A percentile compares a stretch with the other conserved stretches of the same genome.
phyloP scores from a whole-genome alignment of 129 eudicot genomes.

The Tanacetum coccineum region DNA sequence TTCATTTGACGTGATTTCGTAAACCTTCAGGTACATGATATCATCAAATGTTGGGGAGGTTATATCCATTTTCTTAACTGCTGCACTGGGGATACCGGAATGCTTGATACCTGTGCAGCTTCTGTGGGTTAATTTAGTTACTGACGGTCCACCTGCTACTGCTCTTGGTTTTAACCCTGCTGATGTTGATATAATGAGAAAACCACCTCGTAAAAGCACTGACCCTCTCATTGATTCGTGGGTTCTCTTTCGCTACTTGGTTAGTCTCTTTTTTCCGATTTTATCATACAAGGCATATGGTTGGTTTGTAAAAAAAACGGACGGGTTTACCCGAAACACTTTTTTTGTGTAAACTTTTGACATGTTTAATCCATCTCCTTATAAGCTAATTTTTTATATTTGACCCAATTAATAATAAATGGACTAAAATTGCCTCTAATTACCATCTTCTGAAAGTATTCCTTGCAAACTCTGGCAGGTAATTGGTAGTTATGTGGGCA shows the following conservation, averaged over 20 bases:
- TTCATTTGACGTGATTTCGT: neutral
- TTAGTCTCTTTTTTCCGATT: slow-evolving; percentile 24
- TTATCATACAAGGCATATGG: neutral
- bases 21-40: slow-evolving; percentile 71
- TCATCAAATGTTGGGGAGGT: slow-evolving; percentile 91
- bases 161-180: slow-evolving; percentile 93
- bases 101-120: slow-evolving; percentile 88
- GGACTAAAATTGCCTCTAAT: neutral
- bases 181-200: slow-evolving; percentile 76
- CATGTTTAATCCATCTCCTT: neutral
- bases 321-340: neutral
- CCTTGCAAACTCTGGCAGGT: slow-evolving; percentile 41
- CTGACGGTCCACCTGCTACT: slow-evolving; percentile 95
- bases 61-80: slow-evolving; percentile 74
- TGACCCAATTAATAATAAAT: neutral
- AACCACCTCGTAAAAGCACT: slow-evolving; percentile 79
- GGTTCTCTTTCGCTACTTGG: slow-evolving; percentile 87
- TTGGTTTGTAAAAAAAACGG: neutral
- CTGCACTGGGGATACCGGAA: slow-evolving; percentile 90
- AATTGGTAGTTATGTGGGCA: slow-evolving; percentile 78
- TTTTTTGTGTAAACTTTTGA: neutral
- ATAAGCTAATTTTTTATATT: neutral
- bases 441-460: neutral
- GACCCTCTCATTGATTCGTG: slow-evolving; percentile 71
- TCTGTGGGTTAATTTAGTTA: slow-evolving; percentile 82